Base-by-base conservation (phyloP, 345 rosid species). In the Carallia brachiata region DNA sequence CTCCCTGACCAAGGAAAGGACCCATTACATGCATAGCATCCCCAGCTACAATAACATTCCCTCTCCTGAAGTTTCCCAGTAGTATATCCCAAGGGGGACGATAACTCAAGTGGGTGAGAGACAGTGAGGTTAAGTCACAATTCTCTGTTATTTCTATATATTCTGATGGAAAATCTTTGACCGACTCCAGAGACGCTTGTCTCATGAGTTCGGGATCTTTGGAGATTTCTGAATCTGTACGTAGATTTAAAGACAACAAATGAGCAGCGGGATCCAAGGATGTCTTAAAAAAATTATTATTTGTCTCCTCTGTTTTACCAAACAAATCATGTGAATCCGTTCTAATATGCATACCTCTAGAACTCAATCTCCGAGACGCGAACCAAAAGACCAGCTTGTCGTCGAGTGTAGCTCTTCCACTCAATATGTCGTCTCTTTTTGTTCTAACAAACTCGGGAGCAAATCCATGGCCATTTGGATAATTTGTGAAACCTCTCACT, bases 21-120 rank as follows among this genome's bases (percentile, higher is more conserved):
- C 80, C 80, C 93, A 84, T 86, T 7, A 74, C 75, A 17, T 84
- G 90, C 86, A 86, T 76, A 1, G 85, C 84, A 31, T 84, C 84
- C 0, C 93, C 84, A 4, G 89, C 86, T 4, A 86, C 86, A 16
- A 86, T 84, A 53, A 78, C 80, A 0, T 80, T 75, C 67, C 89
- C 89, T 27, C 66, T 73, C 47, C 82, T 70, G 30, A 76, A 83
- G 28, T 60, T 78, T 3, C 74, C 83, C 0, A 81, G 53, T 36
- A 83, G 59, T 32, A 85, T 63, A 19, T 82, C 87, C 73, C 75
- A 80, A 0, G 81, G 92, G 1, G 79, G 61, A 0, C 83, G 81
- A 66, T 82, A 87, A 48, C 86, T 79, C 61, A 87, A 75, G 34
- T 53, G 82, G 4, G 81, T 75, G 8, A 76, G 36, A 56, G 84